Base-by-base conservation (phyloP, 768 basidiomycete genomes). In the Leccinum subgranulosum region DNA sequence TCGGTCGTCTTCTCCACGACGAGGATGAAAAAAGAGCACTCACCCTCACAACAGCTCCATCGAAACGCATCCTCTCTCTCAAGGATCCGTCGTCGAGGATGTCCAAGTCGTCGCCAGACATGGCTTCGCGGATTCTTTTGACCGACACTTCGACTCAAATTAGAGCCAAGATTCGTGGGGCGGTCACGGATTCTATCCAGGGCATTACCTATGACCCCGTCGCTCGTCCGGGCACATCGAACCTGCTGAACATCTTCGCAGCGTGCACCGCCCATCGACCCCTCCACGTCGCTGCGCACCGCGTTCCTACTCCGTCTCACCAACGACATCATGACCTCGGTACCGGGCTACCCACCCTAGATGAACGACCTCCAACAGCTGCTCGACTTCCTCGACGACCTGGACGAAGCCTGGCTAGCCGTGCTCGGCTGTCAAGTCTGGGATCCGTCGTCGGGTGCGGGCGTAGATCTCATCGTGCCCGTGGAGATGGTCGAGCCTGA, bases 101-200 rank as follows among this genome's bases (percentile, higher is more conserved):
- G 94, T 97, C 95, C 34, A 98, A 98, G 72, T 98, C 95, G 0
- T 81, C 92, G 0, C 87, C 86, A 0, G 85, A 92, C 68, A 57
- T 83, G 1, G 73, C 83, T 15, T 95, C 94, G 0, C 88, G 94
- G 25, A 93, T 98, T 67, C 80, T 92, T 55, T 79, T 98, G 39
- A 95, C 90, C 25, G 95, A 98, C 68, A 73, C 82, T 0, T 69
- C 81, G 10, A 63, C 73, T 1, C 72, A 82, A 66, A 92, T 96
- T 47, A 68, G 70, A 48, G 66, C 78, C 25, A 97, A 96, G 70
- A 81, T 98, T 56, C 84, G 86, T 19, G 75, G 78, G 6, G 90
- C 95, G 1, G 88, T 94, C 2, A 98, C 95, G 0, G 96, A 98
- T 70, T 90, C 92, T 0, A 80, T 81, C 11, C 70, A 70, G 1